Conservation (phyloP, 106 monocot species). For the Posidonia australis region DNA sequence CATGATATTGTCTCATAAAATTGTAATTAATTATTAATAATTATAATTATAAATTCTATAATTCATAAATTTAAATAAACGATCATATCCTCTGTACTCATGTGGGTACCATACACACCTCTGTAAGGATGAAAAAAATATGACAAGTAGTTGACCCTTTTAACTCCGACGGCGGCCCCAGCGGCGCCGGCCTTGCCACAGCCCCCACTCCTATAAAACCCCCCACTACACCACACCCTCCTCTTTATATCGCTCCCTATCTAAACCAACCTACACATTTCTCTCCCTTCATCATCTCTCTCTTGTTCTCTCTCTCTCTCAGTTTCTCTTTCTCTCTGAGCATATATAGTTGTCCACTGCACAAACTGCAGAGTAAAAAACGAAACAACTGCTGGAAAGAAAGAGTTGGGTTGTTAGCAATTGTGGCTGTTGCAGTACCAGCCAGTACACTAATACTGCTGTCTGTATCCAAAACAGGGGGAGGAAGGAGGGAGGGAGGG, state of each 20-base stretch:
- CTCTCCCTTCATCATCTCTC: no score
- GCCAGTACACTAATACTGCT: no score
- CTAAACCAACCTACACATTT: neutral
- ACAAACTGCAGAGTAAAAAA: neutral
- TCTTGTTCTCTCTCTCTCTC: no score
- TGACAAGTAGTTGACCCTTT: slow-evolving; percentile 7
- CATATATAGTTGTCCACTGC: neutral
- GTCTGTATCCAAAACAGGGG: no score
- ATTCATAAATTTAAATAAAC: no score
- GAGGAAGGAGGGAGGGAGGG: neutral
- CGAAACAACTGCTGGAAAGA: neutral
- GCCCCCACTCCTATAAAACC: slow-evolving; percentile 7
- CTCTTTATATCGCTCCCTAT: neutral
- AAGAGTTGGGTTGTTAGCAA: neutral
- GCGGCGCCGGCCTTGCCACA: neutral
- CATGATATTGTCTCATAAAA: no score
- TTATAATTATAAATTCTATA: no score
- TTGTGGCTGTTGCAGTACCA: no score
- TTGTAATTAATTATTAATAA: no score
- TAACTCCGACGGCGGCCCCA: slow-evolving; percentile 1
- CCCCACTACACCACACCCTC: neutral
- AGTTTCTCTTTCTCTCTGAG: no score
- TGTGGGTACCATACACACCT: no score
- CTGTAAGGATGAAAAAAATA: neutral
- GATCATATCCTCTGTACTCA: no score